Evolutionary conservation across 2,329 filamentous ascomycete genomes (phyloP).

Genomic region (Piedraia hortae): DNA sequence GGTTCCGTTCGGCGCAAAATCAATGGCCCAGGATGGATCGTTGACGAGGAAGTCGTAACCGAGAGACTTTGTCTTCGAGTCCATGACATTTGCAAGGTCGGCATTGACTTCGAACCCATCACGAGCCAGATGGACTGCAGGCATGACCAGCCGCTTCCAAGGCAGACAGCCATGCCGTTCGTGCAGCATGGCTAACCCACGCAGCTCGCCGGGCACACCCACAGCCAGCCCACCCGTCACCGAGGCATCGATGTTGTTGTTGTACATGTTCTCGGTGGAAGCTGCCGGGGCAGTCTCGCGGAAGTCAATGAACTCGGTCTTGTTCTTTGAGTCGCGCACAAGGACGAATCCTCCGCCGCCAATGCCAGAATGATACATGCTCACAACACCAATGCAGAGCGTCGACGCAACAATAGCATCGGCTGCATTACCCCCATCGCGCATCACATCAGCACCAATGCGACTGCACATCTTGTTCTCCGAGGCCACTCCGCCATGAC

Average conservation of each 20-base stretch:
- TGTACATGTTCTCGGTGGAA: constrained; percentile 63
- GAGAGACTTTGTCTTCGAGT: constrained; percentile 3
- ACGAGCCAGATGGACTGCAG: constrained; percentile 45
- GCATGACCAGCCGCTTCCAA: constrained; percentile 37
- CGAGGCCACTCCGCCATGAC: constrained; percentile 21
- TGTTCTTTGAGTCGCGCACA: constrained; percentile 39
- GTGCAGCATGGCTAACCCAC: constrained; percentile 57
- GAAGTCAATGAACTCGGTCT: constrained; percentile 71
- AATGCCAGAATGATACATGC: constrained; percentile 32
- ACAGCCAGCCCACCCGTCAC: constrained; percentile 22
- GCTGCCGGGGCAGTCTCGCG: constrained; percentile 65
- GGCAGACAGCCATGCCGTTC: constrained; percentile 31
- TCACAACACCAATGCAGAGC: constrained; percentile 21
- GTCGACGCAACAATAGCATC: constrained; percentile 22
- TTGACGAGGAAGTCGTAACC: constrained; percentile 42
- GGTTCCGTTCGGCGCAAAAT: constrained; percentile 66
- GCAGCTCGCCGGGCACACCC: constrained; percentile 46
- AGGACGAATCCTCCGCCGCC: constrained; percentile 82
- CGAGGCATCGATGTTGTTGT: constrained; percentile 20
- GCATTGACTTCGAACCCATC: constrained; percentile 45
- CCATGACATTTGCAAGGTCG: constrained; percentile 29
- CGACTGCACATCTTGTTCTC: constrained; percentile 18
- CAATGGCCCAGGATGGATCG: constrained; percentile 55
- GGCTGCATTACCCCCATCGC: constrained; percentile 23
- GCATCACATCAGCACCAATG: constrained; percentile 21